These are phyloP conservation scores for Chytridiales sp. DNA, from an alignment of 371 early-diverging fungal species.

Conservation along the genomic window DNA sequence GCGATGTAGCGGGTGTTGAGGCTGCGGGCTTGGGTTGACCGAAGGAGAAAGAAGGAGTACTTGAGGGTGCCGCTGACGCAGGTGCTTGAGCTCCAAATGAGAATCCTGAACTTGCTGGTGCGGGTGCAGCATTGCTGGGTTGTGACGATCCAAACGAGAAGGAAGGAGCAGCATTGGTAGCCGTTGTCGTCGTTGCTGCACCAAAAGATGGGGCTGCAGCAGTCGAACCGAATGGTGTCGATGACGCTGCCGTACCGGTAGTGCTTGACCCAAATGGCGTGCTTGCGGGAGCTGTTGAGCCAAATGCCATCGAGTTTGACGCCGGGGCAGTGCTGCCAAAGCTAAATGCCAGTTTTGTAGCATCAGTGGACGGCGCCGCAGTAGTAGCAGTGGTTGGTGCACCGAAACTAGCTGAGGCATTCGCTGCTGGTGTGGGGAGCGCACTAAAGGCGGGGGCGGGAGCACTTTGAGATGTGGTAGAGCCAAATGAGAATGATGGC, in stretches of 20 bases:
- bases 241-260: no score
- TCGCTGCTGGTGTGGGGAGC: neutral
- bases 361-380: neutral
- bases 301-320: no score
- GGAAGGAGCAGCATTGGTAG: neutral
- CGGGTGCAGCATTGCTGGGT: neutral
- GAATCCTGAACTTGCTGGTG: neutral
- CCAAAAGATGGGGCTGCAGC: no score
- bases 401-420: no score
- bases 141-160: neutral
- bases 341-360: no score
- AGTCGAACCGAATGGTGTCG: no score
- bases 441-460: neutral
- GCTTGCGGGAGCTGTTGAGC: no score
- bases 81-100: neutral
- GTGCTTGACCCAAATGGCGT: no score
- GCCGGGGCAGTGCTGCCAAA: no score
- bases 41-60: neutral
- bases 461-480: neutral
- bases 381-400: neutral
- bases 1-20: neutral
- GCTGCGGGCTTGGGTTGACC: constrained; percentile 1
- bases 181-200: neutral
- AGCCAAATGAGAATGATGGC: neutral
- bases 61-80: neutral